Evolutionary conservation across 106 monocot species (phyloP).

Genomic region (Vanilla planifolia): DNA sequence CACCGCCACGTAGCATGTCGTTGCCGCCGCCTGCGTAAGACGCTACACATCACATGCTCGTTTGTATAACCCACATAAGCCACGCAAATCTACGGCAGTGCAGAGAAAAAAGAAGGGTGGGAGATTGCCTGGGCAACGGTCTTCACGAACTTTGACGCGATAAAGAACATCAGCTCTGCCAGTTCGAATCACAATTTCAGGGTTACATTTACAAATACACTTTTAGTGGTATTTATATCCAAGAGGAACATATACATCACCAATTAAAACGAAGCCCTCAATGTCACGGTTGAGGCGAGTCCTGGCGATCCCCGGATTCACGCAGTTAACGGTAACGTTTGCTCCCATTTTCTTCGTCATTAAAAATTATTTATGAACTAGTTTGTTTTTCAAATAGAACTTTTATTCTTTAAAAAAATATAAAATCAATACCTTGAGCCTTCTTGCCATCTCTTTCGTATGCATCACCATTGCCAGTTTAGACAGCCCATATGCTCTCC

Average conservation of each 20-base stretch:
- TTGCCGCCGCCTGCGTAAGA: constrained; percentile 36
- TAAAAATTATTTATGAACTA: neutral
- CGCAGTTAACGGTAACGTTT: constrained; percentile 26
- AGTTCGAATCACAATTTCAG: neutral
- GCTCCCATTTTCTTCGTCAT: constrained; percentile 21
- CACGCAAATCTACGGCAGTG: neutral
- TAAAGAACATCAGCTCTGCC: constrained; percentile 51
- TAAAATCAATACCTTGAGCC: constrained; percentile 13
- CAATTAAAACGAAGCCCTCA: constrained; percentile 68
- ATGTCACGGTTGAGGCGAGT: constrained; percentile 77
- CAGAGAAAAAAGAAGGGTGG: neutral
- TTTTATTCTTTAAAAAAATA: neutral
- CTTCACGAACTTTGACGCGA: constrained; percentile 52
- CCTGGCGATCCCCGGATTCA: constrained; percentile 33
- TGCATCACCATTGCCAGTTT: constrained; percentile 37
- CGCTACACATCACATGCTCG: neutral
- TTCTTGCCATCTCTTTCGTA: constrained; percentile 19
- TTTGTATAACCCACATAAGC: neutral
- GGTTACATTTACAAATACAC: neutral
- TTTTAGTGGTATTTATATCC: too few species aligned
- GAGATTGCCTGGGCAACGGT: constrained; percentile 44
- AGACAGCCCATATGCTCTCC: constrained; percentile 25
- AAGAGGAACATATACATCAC: constrained; percentile 5
- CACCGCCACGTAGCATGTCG: constrained; percentile 53
- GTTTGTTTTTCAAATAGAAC: neutral